Percentiles rank a stretch among this genome's conserved stretches.
Evolutionary conservation across 2,329 filamentous ascomycete species (phyloP).

Genomic region (Aspergillus vadensis): DNA sequence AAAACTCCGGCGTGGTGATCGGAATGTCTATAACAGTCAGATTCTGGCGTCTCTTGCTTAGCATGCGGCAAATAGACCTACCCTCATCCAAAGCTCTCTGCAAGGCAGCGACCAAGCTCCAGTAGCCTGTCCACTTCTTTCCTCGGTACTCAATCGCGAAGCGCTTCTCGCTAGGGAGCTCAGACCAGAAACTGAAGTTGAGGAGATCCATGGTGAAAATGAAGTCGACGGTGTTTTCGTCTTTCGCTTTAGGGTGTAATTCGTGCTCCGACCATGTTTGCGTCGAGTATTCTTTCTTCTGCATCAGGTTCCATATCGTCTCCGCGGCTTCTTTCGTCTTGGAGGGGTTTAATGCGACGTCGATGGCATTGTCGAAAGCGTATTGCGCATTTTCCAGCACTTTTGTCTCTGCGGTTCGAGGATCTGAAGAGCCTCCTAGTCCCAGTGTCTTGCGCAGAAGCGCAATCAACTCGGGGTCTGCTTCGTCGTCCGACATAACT

Average conservation of each 20-base stretch:
- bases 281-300: slow-evolving; percentile 78
- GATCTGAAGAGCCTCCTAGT: slow-evolving; percentile 56
- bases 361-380: slow-evolving; percentile 89
- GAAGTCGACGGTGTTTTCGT: slow-evolving; percentile 80
- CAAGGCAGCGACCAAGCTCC: slow-evolving; percentile 84
- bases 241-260: slow-evolving; percentile 80
- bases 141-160: slow-evolving; percentile 83
- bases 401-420: slow-evolving; percentile 70
- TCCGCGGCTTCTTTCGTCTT: slow-evolving; percentile 81
- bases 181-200: slow-evolving; percentile 97
- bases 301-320: slow-evolving; percentile 78
- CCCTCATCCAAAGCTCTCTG: slow-evolving; percentile 88
- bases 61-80: slow-evolving; percentile 40
- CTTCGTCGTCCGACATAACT: slow-evolving; percentile 85
- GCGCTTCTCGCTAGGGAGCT: slow-evolving; percentile 66
- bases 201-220: slow-evolving; percentile 97
- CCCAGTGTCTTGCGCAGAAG: slow-evolving; percentile 80
- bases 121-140: slow-evolving; percentile 89
- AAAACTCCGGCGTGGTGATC: slow-evolving; percentile 86
- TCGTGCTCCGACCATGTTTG: slow-evolving; percentile 86
- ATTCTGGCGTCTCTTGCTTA: neutral
- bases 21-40: slow-evolving; percentile 65
- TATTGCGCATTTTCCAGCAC: slow-evolving; percentile 81
- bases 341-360: slow-evolving; percentile 83
- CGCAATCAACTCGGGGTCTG: slow-evolving; percentile 82